Evolutionary conservation across 345 rosid species (phyloP).

Genomic region (Salix caprea): DNA sequence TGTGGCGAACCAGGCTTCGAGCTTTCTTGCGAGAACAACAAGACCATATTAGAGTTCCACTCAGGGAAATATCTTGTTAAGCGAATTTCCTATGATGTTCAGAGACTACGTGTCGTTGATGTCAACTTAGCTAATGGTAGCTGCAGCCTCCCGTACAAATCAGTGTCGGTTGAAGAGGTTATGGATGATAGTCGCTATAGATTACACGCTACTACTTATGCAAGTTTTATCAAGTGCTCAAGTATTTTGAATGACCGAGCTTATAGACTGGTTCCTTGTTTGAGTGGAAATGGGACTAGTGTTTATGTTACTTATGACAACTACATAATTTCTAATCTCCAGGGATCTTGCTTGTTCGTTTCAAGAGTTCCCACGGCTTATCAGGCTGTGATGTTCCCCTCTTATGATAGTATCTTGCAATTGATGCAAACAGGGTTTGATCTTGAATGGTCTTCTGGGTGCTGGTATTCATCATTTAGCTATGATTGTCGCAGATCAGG

Average conservation of each 20-base stretch:
- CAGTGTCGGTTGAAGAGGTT: constrained; percentile 17
- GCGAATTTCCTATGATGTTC: constrained; percentile 23
- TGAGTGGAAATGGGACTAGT: constrained; percentile 13
- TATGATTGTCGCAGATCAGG: constrained; percentile 18
- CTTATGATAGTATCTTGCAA: constrained; percentile 23
- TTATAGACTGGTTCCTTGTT: constrained; percentile 22
- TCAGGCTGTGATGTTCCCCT: constrained; percentile 16
- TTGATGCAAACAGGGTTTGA: constrained; percentile 38
- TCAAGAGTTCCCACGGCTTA: constrained; percentile 26
- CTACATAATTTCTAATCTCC: constrained; percentile 13
- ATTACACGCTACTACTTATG: constrained; percentile 4
- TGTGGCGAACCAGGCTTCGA: constrained; percentile 28
- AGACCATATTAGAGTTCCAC: constrained; percentile 15
- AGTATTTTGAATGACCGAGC: constrained; percentile 7
- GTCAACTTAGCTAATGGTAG: constrained; percentile 30
- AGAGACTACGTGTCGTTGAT: constrained; percentile 27
- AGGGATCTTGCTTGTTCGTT: constrained; percentile 24
- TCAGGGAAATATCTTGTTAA: constrained; percentile 30
- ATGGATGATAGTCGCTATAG: constrained; percentile 9
- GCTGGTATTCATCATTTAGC: constrained; percentile 27
- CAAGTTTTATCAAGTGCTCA: constrained; percentile 30
- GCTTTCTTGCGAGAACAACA: constrained; percentile 33
- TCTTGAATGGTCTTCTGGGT: constrained; percentile 38
- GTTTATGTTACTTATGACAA: constrained; percentile 26
- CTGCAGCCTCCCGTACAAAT: constrained; percentile 27